Evolutionary conservation across 2,329 filamentous ascomycete genomes (phyloP).

Genomic region (Aspergillus floridensis): DNA sequence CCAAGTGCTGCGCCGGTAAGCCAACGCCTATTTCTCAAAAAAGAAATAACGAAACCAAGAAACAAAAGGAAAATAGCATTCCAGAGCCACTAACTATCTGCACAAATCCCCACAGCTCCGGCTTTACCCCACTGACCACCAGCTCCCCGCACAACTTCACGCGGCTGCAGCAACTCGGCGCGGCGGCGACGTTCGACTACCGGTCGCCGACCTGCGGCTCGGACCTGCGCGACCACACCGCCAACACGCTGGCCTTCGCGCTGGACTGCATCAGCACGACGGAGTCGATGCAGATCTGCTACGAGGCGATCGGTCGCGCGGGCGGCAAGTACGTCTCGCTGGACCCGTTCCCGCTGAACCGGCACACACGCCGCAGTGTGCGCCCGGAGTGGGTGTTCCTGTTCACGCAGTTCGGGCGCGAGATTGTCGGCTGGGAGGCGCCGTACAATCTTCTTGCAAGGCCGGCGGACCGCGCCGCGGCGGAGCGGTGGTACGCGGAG

Average conservation of each 20-base stretch:
- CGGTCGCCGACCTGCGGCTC: not conserved
- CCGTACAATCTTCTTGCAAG: not conserved
- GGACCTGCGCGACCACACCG: slow-evolving; percentile 38
- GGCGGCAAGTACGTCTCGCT: slow-evolving; percentile 26
- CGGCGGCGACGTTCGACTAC: slow-evolving; percentile 10
- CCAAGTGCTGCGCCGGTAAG: not conserved
- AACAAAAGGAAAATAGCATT: too few relatives aligned
- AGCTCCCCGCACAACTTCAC: not conserved
- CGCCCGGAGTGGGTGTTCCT: slow-evolving; percentile 6
- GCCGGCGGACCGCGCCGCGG: not conserved
- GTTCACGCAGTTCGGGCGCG: not conserved
- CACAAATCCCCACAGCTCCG: not conserved
- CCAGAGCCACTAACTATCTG: too few relatives aligned
- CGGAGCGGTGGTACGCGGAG: not conserved
- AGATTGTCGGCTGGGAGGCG: not conserved
- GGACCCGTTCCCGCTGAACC: slow-evolving; percentile 7
- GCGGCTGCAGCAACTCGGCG: not conserved
- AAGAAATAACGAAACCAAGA: too few relatives aligned
- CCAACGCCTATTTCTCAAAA: too few relatives aligned
- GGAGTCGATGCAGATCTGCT: slow-evolving; percentile 29
- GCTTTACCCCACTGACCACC: not conserved
- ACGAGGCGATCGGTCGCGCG: slow-evolving; percentile 32
- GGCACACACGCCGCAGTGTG: not conserved
- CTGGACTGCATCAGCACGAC: slow-evolving; percentile 44
- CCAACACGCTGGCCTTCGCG: slow-evolving; percentile 35